These are phyloP conservation scores for Beta vulgaris DNA, from an alignment of 148 eudicot genomes.

Conservation along the genomic window DNA sequence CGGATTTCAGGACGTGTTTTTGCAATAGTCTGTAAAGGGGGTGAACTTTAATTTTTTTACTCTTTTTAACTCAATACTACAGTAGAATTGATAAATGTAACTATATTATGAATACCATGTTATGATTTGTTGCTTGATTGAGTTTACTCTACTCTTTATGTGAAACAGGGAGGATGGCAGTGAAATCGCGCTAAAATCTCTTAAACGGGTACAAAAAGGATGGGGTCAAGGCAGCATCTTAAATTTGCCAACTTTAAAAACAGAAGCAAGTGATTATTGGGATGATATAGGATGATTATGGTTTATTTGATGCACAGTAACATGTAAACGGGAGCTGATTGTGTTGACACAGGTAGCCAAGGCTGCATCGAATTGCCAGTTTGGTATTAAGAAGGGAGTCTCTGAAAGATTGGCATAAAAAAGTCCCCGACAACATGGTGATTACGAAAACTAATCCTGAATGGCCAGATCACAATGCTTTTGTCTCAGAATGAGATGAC, in stretches of 20 bases:
- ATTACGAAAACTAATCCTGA: not conserved
- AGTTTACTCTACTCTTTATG: constrained; percentile 3
- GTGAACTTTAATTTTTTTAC: too few relatives aligned
- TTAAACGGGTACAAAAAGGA: constrained; percentile 74
- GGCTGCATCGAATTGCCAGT: not conserved
- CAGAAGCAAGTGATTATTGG: constrained; percentile 51
- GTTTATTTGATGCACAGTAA: not conserved
- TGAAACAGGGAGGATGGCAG: constrained; percentile 82
- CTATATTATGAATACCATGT: not conserved
- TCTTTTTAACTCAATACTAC: not conserved
- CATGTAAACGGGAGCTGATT: not conserved
- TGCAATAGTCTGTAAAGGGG: too few relatives aligned
- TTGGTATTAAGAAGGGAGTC: too few relatives aligned
- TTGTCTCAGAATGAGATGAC: too few relatives aligned
- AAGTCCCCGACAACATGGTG: constrained; percentile 17
- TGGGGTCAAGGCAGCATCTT: constrained; percentile 86
- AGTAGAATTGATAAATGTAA: not conserved
- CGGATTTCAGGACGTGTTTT: too few relatives aligned
- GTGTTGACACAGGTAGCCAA: not conserved
- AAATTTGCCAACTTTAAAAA: constrained; percentile 42
- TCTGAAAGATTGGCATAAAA: too few relatives aligned
- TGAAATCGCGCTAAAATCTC: constrained; percentile 55
- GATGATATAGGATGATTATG: constrained; percentile 30
- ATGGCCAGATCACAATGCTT: too few relatives aligned
- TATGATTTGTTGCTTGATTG: constrained; percentile 15